Percentiles rank a stretch among this genome's conserved stretches.
Conservation (phyloP, 2,329 filamentous ascomycete genomes). For the Pseudopithomyces chartarum region DNA sequence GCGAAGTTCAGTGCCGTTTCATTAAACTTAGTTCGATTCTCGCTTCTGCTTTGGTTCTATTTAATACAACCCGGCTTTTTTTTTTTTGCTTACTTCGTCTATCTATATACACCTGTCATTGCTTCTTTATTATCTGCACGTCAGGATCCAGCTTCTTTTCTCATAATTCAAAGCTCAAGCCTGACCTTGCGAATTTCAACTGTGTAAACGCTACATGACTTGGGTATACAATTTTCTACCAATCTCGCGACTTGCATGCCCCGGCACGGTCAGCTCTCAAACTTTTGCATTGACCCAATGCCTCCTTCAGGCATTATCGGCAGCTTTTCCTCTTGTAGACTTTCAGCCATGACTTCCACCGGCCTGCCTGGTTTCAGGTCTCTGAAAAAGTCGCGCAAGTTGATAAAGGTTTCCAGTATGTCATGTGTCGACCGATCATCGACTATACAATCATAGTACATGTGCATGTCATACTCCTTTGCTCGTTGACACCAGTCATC, state of each 20-base stretch:
- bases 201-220: no score
- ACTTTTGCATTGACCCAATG: not conserved
- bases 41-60: no score
- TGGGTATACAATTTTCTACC: no score
- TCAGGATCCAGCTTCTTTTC: no score
- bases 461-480: constrained; percentile 12
- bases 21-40: not conserved
- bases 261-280: no score
- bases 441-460: constrained; percentile 13
- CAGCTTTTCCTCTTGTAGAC: not conserved
- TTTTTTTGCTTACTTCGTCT: no score
- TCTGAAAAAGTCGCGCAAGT: constrained; percentile 14
- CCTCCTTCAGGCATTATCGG: not conserved
- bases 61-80: no score
- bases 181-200: no score
- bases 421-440: constrained; percentile 12
- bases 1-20: not conserved
- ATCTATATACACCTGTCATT: no score
- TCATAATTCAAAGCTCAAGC: no score
- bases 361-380: not conserved
- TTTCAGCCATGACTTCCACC: not conserved
- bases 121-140: no score
- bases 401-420: constrained; percentile 14
- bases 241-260: no score
- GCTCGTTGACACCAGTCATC: constrained; percentile 10